phyloP scores from a whole-genome alignment of 176 grass and related monocot species.

The Aegilops sharonensis region DNA sequence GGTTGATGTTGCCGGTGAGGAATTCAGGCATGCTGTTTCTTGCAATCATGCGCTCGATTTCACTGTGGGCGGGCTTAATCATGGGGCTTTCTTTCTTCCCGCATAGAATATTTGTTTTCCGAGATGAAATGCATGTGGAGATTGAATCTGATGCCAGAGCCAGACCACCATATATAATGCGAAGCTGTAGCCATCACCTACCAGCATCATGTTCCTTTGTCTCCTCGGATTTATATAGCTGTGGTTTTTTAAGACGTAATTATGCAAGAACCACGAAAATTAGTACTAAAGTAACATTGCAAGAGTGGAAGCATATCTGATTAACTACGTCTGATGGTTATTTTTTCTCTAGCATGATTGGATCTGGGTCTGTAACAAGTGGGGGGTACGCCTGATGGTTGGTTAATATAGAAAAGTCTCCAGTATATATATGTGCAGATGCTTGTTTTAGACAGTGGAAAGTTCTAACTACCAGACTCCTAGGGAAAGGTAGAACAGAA shows the following conservation, averaged over 20 bases:
- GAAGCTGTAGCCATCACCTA: constrained; percentile 11
- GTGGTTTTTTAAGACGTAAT: neutral
- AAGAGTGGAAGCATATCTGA: constrained; percentile 4
- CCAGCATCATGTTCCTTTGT: constrained; percentile 2
- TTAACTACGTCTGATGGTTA: neutral
- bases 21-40: neutral
- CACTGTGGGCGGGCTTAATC: neutral
- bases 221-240: neutral
- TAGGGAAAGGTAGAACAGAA: neutral
- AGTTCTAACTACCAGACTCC: neutral
- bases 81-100: neutral
- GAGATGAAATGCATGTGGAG: constrained; percentile 20
- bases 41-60: neutral
- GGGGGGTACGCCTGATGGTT: neutral
- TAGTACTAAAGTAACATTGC: neutral
- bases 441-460: neutral
- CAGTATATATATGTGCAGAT: neutral
- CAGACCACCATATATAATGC: neutral
- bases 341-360: neutral
- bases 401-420: neutral
- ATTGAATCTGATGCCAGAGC: constrained; percentile 36
- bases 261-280: neutral
- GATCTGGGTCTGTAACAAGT: constrained; percentile 6
- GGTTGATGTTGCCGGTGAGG: neutral
- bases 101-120: constrained; percentile 25